Evolutionary conservation across 2,329 filamentous ascomycete species (phyloP), one percentile per base, ranked within the genome.

Genomic region (Aspergillus fumigatiaffinis): DNA sequence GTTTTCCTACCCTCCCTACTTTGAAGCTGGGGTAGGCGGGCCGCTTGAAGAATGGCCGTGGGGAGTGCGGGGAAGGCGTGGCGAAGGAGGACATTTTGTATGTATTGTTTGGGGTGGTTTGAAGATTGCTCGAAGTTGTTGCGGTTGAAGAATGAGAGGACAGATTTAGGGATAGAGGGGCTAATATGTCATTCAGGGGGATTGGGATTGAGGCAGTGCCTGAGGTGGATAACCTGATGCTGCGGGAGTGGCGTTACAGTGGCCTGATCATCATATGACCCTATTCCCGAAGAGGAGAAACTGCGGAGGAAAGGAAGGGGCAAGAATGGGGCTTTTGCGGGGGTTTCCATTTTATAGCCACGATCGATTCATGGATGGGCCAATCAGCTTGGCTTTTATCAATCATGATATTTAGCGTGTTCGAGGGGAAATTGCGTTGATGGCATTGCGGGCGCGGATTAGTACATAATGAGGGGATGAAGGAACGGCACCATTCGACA

Each of bases 31-130:
- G 32, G 32, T 38, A 35, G n/a, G 42, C 32, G 28, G 61, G 57
- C 8, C 57, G 52, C 51, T 59, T 63, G 35, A 57, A 51, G 12
- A 55, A 50, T n/a, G 61, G 55, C 3, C 59, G 59, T 23, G 50
- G 60, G 20, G 58, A 26, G 23, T 38, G 35, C 21, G 29, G 20
- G 17, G 44, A 25, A 25, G 58, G 56, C 10, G 57, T 49, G n/a
- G 61, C 52, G 14, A 50, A 57, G 6, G 59, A 51, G 21, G 54
- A 49, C 50, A 56, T 58, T n/a, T n/a, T 50, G 26, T 28, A 25
- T n/a, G 6, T 23, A 20, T 47, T n/a, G 20, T 47, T 47, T 23
- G 44, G n/a, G 23, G 44, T 47, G 10, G 12, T 47, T 23, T 4
- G 8, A 3, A 21, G 4, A 32, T 35, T 8, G 32, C 12, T 14